Evolutionary conservation across 108 stramenopile species (phyloP).

Genomic region (Nitzschia inconspicua): DNA sequence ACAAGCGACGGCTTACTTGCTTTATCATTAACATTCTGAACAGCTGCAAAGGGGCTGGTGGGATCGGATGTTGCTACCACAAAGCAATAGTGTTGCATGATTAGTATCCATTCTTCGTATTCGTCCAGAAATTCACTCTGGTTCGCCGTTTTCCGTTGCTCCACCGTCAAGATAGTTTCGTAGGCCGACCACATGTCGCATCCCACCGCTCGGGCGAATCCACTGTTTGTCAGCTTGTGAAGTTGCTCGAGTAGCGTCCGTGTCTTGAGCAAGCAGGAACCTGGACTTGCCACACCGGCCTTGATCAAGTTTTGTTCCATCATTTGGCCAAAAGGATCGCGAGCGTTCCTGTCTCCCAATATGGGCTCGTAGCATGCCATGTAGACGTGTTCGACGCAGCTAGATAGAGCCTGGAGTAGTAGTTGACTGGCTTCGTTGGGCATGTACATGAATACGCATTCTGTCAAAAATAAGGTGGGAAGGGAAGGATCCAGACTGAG

Average conservation of each 20-base stretch:
- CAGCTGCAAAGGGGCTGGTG: too few species aligned
- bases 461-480: conserved; percentile 72
- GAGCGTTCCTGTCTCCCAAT: conserved; percentile 14
- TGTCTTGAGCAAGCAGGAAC: conserved; percentile 50
- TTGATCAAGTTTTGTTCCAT: conserved; percentile 72
- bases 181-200: conserved; percentile 85
- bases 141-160: conserved; percentile 58
- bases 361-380: conserved; percentile 71
- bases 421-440: conserved; percentile 37
- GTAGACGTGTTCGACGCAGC: conserved; percentile 1
- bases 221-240: conserved; percentile 28
- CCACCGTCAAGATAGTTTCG: conserved; percentile 46
- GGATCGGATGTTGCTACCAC: conserved; percentile 36
- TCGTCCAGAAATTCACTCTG: conserved; percentile 84
- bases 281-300: conserved; percentile 44
- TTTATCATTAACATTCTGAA: too few species aligned
- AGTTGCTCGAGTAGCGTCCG: conserved; percentile 61
- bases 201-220: conserved; percentile 56
- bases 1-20: too few species aligned
- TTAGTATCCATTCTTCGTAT: conserved; percentile 76
- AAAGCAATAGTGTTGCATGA: conserved; percentile 84
- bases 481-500: conserved; percentile 38
- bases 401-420: conserved; percentile 27
- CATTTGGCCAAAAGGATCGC: conserved; percentile 66
- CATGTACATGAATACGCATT: conserved; percentile 85